Conservation (phyloP, 139 green algal species). For the Volvox africanus region DNA sequence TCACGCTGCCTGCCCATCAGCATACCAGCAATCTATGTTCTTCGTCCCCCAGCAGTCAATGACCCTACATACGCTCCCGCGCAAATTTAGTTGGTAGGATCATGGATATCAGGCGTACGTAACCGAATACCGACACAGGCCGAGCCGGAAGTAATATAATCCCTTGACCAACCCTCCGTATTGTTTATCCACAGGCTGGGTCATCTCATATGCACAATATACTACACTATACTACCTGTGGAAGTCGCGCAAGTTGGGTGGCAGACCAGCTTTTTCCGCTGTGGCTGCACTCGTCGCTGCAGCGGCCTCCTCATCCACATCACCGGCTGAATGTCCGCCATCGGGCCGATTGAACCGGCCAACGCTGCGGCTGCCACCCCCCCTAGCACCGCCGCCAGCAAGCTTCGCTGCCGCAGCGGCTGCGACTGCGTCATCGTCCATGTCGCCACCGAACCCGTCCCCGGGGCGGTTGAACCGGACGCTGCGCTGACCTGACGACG, state of each 20-base stretch:
- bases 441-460: background rate
- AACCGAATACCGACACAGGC: too few species aligned
- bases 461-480: conserved; percentile 22
- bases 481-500: background rate
- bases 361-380: background rate
- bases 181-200: too few species aligned
- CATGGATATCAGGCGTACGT: too few species aligned
- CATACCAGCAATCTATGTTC: too few species aligned
- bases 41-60: too few species aligned
- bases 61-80: too few species aligned
- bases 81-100: too few species aligned
- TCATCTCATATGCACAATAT: background rate
- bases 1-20: too few species aligned
- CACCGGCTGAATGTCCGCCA: background rate
- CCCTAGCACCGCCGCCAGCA: background rate
- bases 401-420: conserved; percentile 9
- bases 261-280: background rate
- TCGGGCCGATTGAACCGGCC: conserved; percentile 7
- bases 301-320: background rate
- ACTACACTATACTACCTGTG: conserved; percentile 15
- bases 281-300: background rate
- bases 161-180: too few species aligned
- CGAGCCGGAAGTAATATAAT: too few species aligned
- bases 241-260: conserved; percentile 31
- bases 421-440: background rate